Evolutionary conservation across 2,329 filamentous ascomycete genomes (phyloP).

Genomic region (Leptographium radiaticola): DNA sequence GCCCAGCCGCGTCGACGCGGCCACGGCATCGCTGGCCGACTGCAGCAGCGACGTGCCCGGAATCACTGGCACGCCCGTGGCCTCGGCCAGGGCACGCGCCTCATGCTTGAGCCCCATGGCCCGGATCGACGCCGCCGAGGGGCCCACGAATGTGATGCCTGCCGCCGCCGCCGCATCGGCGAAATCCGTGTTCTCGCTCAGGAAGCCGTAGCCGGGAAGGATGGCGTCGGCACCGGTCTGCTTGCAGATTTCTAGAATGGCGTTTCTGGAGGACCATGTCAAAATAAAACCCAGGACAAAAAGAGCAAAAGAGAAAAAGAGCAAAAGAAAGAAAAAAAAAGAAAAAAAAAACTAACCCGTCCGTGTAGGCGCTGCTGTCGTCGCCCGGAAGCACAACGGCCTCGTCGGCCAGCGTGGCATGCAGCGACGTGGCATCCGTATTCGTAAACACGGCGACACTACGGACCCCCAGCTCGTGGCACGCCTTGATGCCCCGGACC

Average conservation of each 20-base stretch:
- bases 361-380: constrained; percentile 3
- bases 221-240: background rate
- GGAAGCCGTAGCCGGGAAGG: constrained; percentile 8
- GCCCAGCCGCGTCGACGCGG: constrained; percentile 22
- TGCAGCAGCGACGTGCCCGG: constrained; percentile 17
- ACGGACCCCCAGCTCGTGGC: constrained; percentile 4
- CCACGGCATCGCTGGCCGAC: constrained; percentile 36
- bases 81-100: constrained; percentile 14
- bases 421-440: constrained; percentile 11
- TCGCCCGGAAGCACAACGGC: constrained; percentile 10
- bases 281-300: too few relatives aligned
- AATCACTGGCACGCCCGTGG: constrained; percentile 28
- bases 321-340: too few relatives aligned
- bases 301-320: too few relatives aligned
- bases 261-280: constrained; percentile 1
- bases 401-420: constrained; percentile 12
- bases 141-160: constrained; percentile 15
- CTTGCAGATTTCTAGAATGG: constrained; percentile 9
- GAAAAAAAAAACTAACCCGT: background rate
- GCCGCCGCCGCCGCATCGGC: background rate
- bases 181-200: constrained; percentile 5
- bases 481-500: constrained; percentile 6
- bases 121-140: background rate
- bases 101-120: constrained; percentile 7
- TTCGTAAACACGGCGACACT: constrained; percentile 11